Conservation (phyloP, 495 filamentous ascomycete genomes). For the Corynascus novoguineensis region DNA sequence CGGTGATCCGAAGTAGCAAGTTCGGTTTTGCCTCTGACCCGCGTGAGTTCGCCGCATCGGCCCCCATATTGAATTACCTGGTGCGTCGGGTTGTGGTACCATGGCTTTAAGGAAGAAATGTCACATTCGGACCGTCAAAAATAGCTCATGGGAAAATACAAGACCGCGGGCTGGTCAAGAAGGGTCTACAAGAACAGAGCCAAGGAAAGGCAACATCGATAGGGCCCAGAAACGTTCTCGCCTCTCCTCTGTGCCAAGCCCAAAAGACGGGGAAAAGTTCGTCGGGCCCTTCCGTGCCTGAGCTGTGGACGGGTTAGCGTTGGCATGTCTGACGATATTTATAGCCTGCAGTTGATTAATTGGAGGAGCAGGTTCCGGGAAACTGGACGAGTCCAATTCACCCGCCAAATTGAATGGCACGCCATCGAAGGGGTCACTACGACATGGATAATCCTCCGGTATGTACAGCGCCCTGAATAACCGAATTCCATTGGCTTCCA, state of each 20-base stretch:
- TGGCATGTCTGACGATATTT: conserved; percentile 12
- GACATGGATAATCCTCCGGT: conserved; percentile 14
- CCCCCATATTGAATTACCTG: conserved; percentile 31
- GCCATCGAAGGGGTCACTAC: conserved; percentile 8
- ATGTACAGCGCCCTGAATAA: neutral
- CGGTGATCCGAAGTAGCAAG: too few relatives aligned
- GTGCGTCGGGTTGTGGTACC: conserved; percentile 22
- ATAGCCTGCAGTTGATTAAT: conserved; percentile 14
- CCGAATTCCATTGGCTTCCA: conserved; percentile 1
- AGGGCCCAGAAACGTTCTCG: neutral
- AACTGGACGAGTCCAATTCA: conserved; percentile 13
- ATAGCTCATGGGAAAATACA: conserved; percentile 8
- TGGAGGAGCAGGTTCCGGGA: conserved; percentile 8
- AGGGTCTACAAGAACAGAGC: conserved; percentile 26
- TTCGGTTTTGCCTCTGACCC: too few relatives aligned
- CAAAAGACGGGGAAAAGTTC: neutral
- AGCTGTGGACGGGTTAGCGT: neutral
- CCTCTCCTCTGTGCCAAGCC: neutral
- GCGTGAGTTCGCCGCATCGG: conserved; percentile 32
- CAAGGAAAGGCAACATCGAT: too few relatives aligned
- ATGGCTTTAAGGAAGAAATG: neutral
- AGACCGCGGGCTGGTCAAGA: conserved; percentile 17
- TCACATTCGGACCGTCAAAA: conserved; percentile 3
- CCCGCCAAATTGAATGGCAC: conserved; percentile 16
- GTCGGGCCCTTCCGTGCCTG: neutral